Conservation (phyloP, 169 alveolate genomes). For the Cryptosporidium sp. region DNA sequence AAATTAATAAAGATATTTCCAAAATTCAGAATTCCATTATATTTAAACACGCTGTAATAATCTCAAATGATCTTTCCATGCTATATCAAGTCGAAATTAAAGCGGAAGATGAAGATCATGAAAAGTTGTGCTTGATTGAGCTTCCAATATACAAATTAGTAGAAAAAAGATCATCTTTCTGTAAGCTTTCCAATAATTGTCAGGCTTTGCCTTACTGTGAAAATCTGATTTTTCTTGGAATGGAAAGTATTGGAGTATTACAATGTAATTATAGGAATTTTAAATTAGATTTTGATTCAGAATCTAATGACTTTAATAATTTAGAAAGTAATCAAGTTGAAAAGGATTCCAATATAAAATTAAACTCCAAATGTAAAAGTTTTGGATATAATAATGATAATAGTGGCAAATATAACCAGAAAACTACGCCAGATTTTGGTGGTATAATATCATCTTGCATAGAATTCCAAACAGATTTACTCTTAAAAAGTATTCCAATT, state of each 20-base stretch:
- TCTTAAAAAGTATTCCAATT: slow-evolving; percentile 56
- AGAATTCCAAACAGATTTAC: background rate
- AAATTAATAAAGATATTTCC: background rate
- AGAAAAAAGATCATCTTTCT: background rate
- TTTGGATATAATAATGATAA: background rate
- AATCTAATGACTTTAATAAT: background rate
- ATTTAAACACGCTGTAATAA: slow-evolving; percentile 4
- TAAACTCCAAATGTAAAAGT: background rate
- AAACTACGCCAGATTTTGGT: background rate
- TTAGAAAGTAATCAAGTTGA: background rate
- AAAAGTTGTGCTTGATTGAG: slow-evolving; percentile 4
- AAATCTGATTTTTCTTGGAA: slow-evolving; percentile 51
- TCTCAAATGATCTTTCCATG: slow-evolving; percentile 32
- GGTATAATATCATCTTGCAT: background rate
- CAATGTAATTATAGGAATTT: slow-evolving; percentile 35
- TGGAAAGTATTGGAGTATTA: slow-evolving; percentile 38
- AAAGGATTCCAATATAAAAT: background rate
- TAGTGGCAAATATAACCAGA: background rate
- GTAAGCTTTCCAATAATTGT: background rate
- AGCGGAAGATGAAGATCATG: background rate
- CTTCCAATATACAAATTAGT: slow-evolving; percentile 52
- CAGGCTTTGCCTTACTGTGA: slow-evolving; percentile 3
- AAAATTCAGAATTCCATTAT: background rate
- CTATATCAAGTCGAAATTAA: slow-evolving; percentile 29
- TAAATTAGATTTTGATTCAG: background rate